These are phyloP conservation scores for Paecilomyces formosus DNA, from an alignment of 2,329 filamentous ascomycete genomes.

Conservation along the genomic window DNA sequence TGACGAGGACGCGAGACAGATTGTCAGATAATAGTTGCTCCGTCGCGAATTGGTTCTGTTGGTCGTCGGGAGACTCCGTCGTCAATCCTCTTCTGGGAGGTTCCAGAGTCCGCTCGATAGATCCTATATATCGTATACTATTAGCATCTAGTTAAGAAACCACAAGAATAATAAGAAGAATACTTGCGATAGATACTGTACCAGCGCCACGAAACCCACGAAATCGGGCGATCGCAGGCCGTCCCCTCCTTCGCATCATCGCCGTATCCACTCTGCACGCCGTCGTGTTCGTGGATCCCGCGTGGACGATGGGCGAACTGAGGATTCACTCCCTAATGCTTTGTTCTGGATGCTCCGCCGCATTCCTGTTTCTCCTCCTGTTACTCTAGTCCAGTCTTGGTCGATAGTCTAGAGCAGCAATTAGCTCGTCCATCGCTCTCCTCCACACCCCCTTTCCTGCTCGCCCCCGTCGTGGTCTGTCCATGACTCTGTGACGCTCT, in stretches of 20 bases:
- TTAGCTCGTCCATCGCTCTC: too few species aligned
- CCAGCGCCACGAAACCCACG: background rate
- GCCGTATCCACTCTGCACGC: background rate
- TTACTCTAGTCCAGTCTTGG: too few species aligned
- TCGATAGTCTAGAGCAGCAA: too few species aligned
- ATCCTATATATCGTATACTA: too few species aligned
- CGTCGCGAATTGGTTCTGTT: too few species aligned
- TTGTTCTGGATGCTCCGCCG: background rate
- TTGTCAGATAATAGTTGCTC: background rate
- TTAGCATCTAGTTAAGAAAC: too few species aligned
- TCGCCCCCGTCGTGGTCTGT: too few species aligned
- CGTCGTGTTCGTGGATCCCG: background rate
- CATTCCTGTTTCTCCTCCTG: background rate
- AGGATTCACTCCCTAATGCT: background rate
- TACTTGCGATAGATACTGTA: too few species aligned
- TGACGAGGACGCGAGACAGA: background rate
- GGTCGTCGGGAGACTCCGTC: background rate
- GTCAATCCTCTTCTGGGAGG: background rate
- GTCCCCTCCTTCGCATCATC: background rate
- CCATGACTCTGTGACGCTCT: background rate
- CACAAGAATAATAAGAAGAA: too few species aligned
- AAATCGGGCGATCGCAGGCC: background rate
- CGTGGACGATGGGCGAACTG: background rate
- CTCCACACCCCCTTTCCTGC: background rate
- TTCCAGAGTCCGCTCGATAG: too few species aligned